Evolutionary conservation across 257 asterid genomes (phyloP).

Genomic region (Ligustrum vulgare): DNA sequence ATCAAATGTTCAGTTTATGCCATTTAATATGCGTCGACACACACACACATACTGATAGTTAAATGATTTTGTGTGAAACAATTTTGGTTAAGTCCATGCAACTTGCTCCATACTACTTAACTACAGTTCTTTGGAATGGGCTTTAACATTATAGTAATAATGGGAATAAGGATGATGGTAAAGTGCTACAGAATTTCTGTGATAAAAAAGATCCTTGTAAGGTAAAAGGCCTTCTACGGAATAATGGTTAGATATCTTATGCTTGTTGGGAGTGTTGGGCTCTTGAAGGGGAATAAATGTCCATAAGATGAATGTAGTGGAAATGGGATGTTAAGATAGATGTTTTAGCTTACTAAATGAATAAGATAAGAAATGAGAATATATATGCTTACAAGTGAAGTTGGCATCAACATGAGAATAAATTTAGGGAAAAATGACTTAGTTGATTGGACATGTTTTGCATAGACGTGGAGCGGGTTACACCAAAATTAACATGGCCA

Average conservation of each 20-base stretch:
- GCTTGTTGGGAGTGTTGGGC: neutral
- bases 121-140: conserved; percentile 4
- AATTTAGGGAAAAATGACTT: neutral
- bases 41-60: neutral
- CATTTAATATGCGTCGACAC: neutral
- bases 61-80: conserved; percentile 4
- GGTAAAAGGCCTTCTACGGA: neutral
- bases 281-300: neutral
- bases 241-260: neutral
- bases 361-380: neutral
- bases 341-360: neutral
- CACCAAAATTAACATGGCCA: neutral
- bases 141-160: neutral
- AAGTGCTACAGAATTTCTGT: neutral
- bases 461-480: neutral
- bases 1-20: conserved; percentile 6
- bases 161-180: neutral
- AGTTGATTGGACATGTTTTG: neutral
- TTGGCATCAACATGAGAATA: neutral
- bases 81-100: neutral
- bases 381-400: neutral
- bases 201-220: neutral
- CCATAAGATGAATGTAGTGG: neutral
- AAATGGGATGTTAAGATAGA: neutral
- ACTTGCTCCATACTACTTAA: neutral